These are phyloP conservation scores for Amaranthus palmeri DNA, from an alignment of 148 eudicot genomes.

Conservation along the genomic window DNA sequence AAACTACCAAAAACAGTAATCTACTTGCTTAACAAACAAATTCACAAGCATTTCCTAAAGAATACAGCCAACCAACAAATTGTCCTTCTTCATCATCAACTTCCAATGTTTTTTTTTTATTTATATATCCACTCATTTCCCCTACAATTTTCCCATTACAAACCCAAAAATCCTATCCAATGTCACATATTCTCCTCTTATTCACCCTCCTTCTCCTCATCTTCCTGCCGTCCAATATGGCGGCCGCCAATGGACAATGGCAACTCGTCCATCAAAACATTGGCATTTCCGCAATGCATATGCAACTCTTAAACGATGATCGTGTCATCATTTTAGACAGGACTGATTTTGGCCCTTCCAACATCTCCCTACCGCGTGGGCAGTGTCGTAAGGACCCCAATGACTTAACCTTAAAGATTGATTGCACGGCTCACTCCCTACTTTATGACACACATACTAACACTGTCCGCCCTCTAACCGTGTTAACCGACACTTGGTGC, in stretches of 20 bases:
- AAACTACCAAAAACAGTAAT: no score
- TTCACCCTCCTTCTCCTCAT: no score
- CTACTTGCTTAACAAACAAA: no score
- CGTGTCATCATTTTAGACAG: constrained; percentile 41
- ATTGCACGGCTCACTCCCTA: constrained; percentile 38
- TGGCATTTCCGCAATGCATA: constrained; percentile 57
- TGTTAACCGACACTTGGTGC: constrained; percentile 36
- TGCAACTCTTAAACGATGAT: constrained; percentile 49
- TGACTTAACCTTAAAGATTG: constrained; percentile 15
- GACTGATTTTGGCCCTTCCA: constrained; percentile 43
- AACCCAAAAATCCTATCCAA: not conserved
- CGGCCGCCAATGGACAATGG: constrained; percentile 27
- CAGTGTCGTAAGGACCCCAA: constrained; percentile 23
- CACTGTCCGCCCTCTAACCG: constrained; percentile 26
- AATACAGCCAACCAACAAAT: no score
- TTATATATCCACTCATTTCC: no score
- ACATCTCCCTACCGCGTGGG: constrained; percentile 24
- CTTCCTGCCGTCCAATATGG: no score
- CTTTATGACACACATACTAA: constrained; percentile 21
- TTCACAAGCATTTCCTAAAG: no score
- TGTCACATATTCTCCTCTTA: no score
- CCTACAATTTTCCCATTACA: not conserved
- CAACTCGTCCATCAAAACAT: constrained; percentile 22
- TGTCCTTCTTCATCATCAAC: no score
- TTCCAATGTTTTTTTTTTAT: no score